Evolutionary conservation across 2,329 filamentous ascomycete species (phyloP), one percentile per base, ranked within the genome.

Genomic region (Fusarium camptoceras): DNA sequence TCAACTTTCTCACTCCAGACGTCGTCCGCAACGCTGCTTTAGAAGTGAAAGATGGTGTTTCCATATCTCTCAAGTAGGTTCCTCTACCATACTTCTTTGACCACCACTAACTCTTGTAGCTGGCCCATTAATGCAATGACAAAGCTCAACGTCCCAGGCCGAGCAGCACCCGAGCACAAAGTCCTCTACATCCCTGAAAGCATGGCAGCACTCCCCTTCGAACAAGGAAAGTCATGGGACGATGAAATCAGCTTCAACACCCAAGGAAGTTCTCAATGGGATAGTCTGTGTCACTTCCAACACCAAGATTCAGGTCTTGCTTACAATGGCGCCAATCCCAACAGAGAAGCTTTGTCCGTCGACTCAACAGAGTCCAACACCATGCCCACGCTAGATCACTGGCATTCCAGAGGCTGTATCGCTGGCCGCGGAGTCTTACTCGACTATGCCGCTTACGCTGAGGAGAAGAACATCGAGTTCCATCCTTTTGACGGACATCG

Each of bases 211-310:
- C 48, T 71, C 6, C 68, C 63, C 0, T 71, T 71, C 10, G 64
- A 68, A 1, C 67, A 70, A 11, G 67, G 67, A 5, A 74, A 74
- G 18, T 67, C 71, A 0, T 31, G 79, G 79, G 84, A 87, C 30
- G 85, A 87, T 55, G 82, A 87, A 66, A 71, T 88, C 9, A 77
- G 80, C 5, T 83, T 89, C 78, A 88, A 89, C 74, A 89, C 86
- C 0, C 86, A 89, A 70, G 77, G 78, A 34, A 83, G 83, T 56
- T 85, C 81, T 25, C 87, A 89, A 75, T 89, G 86, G 87, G 87
- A 89, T 68, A 83, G 83, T 50, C 77, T 87, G 1, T 59, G 71
- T 18, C 60, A 86, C 72, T 82, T 83, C 68, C 78, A 80, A n/a
- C 82, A 85, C 55, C 78, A 82, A 55, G 71, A 78, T 1, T 80